phyloP scores from a whole-genome alignment of 108 stramenopile genomes.

The Skeletonema tropicum region DNA sequence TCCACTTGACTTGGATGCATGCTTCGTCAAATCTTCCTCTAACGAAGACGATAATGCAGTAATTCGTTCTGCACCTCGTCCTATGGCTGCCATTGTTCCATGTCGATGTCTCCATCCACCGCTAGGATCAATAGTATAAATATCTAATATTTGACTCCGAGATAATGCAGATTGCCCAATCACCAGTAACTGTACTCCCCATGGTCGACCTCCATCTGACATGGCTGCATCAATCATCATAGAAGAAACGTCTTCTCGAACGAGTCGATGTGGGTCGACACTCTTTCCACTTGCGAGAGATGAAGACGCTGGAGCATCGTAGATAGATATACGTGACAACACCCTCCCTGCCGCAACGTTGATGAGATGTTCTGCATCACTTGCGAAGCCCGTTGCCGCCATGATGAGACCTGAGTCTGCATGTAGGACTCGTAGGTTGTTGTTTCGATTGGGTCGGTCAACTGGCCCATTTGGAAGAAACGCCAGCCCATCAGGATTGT shows the following conservation, averaged over 20 bases:
- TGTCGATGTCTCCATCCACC: conserved; percentile 45
- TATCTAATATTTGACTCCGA: conserved; percentile 27
- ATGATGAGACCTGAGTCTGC: conserved; percentile 65
- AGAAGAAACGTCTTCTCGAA: conserved; percentile 42
- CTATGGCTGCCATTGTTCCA: conserved; percentile 39
- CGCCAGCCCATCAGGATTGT: conserved; percentile 8
- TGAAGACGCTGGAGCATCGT: conserved; percentile 23
- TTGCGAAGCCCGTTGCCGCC: conserved; percentile 48
- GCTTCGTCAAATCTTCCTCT: not conserved
- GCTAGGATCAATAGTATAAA: conserved; percentile 55
- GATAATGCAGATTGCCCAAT: conserved; percentile 32
- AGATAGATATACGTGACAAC: conserved; percentile 40
- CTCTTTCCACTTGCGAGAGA: conserved; percentile 15
- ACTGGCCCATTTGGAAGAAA: conserved; percentile 41
- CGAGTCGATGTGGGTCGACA: conserved; percentile 49
- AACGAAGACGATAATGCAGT: conserved; percentile 7
- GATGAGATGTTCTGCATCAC: conserved; percentile 44
- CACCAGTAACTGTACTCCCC: conserved; percentile 47
- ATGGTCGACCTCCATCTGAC: conserved; percentile 39
- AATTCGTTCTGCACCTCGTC: conserved; percentile 42
- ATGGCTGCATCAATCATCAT: conserved; percentile 43
- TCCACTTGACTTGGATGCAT: conserved; percentile 2
- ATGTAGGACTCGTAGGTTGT: conserved; percentile 71
- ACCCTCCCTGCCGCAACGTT: conserved; percentile 37
- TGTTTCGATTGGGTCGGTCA: conserved; percentile 34